Percentiles rank a stretch among this genome's conserved stretches.
These are phyloP conservation scores for Diutina catenulata DNA, from an alignment of 1,139 yeast genomes.

Conservation along the genomic window DNA sequence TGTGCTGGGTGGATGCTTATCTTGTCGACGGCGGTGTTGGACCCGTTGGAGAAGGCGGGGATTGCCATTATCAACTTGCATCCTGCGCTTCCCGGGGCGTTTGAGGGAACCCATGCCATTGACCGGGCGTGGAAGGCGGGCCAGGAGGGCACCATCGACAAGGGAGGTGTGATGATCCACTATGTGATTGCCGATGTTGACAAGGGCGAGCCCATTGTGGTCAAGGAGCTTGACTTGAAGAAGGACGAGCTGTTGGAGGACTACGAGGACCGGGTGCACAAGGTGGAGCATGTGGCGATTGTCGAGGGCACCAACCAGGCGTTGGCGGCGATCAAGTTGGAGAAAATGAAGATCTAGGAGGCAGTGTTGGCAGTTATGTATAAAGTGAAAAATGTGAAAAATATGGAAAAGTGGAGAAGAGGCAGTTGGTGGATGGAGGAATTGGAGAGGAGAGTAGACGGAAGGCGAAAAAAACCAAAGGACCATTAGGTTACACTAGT, in stretches of 20 bases:
- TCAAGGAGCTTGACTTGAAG: slow-evolving; percentile 59
- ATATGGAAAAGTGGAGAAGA: too few species aligned
- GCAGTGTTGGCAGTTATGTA: too few species aligned
- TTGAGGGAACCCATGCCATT: slow-evolving; percentile 95
- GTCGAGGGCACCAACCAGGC: slow-evolving; percentile 46
- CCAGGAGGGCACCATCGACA: slow-evolving; percentile 58
- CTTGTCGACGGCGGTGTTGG: slow-evolving; percentile 62
- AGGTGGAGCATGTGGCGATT: slow-evolving; percentile 76
- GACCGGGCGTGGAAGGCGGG: slow-evolving; percentile 96
- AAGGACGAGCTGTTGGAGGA: slow-evolving; percentile 67
- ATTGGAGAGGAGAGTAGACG: too few species aligned
- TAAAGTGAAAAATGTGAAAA: too few species aligned
- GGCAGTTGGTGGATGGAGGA: too few species aligned
- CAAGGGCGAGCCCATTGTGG: slow-evolving; percentile 79
- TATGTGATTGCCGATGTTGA: slow-evolving; percentile 91
- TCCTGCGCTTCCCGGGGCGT: slow-evolving; percentile 95
- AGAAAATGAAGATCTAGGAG: background rate
- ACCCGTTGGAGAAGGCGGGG: slow-evolving; percentile 46
- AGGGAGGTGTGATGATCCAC: slow-evolving; percentile 97
- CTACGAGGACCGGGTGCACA: slow-evolving; percentile 79
- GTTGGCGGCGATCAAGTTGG: background rate
- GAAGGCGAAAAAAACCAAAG: too few species aligned
- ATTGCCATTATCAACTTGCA: slow-evolving; percentile 84
- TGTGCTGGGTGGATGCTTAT: slow-evolving; percentile 99
- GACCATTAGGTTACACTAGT: too few species aligned